These are phyloP conservation scores for Erythrophleum ivorense DNA, from an alignment of 331 rosid genomes.

Conservation along the genomic window DNA sequence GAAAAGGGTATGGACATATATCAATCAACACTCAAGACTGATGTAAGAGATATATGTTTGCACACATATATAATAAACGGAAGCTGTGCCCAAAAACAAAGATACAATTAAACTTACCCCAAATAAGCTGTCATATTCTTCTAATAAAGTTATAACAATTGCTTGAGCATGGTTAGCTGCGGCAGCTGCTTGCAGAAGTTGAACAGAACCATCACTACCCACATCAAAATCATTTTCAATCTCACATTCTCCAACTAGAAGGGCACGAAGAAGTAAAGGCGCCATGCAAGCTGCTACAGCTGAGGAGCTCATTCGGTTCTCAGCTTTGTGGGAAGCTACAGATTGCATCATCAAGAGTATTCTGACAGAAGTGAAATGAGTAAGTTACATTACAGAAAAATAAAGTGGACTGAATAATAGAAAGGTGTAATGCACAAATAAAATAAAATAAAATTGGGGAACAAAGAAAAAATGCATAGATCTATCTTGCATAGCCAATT, in stretches of 20 bases:
- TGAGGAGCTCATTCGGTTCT: conserved; percentile 94
- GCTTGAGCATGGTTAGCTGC: conserved; percentile 99
- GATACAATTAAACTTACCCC: conserved; percentile 63
- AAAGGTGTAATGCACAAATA: conserved; percentile 13
- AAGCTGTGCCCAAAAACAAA: conserved; percentile 25
- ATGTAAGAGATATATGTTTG: conserved; percentile 11
- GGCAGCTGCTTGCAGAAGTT: conserved; percentile 99
- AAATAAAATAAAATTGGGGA: conserved; percentile 15
- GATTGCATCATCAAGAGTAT: conserved; percentile 93
- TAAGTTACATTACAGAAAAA: conserved; percentile 25
- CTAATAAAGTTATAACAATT: conserved; percentile 87
- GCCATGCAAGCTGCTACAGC: conserved; percentile 99
- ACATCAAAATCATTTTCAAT: conserved; percentile 88
- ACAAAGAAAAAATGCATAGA: neutral
- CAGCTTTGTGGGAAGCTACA: conserved; percentile 80
- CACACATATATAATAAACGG: conserved; percentile 11
- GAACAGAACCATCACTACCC: conserved; percentile 92
- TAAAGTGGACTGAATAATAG: conserved; percentile 13
- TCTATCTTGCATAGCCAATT: conserved; percentile 6
- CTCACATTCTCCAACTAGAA: conserved; percentile 93
- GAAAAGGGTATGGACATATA: conserved; percentile 1
- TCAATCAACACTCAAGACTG: conserved; percentile 31
- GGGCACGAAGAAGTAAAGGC: conserved; percentile 97
- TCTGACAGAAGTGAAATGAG: conserved; percentile 54
- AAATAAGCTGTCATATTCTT: conserved; percentile 81